phyloP scores from a whole-genome alignment of 306 rosid species.

The Fragaria ananassa region DNA sequence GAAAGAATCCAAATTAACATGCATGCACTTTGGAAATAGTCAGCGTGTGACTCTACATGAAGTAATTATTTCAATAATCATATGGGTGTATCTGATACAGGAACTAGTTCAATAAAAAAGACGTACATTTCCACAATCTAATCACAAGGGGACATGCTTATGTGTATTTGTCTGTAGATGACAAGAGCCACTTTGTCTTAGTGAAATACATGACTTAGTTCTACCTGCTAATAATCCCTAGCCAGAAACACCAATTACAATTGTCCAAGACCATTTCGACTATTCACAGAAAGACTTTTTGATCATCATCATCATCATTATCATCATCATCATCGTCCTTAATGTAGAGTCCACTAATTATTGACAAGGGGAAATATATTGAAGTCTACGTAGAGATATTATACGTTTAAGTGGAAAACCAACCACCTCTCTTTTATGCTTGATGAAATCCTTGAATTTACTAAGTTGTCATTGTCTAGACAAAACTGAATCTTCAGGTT shows the following conservation, averaged over 20 bases:
- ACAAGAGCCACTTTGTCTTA: not conserved
- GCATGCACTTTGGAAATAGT: not conserved
- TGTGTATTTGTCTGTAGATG: not conserved
- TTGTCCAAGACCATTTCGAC: not conserved
- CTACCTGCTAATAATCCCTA: not conserved
- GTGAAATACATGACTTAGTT: not conserved
- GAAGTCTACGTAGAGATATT: not conserved
- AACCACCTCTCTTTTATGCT: not conserved
- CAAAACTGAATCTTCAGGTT: not conserved
- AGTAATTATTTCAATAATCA: not conserved
- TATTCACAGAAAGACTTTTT: too few species aligned
- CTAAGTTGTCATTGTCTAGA: not conserved
- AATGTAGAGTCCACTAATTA: not conserved
- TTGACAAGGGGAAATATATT: not conserved
- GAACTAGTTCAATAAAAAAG: not conserved
- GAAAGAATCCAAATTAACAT: not conserved
- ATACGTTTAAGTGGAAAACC: not conserved
- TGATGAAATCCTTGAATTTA: not conserved
- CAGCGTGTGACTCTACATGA: not conserved
- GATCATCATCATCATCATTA: not conserved
- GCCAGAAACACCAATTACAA: not conserved
- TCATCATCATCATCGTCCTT: not conserved
- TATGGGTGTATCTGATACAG: not conserved
- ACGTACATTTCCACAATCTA: not conserved
- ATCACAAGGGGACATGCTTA: slow-evolving; percentile 1